phyloP scores from a whole-genome alignment of 352 stramenopile species.

The Phytophthora capsici region DNA sequence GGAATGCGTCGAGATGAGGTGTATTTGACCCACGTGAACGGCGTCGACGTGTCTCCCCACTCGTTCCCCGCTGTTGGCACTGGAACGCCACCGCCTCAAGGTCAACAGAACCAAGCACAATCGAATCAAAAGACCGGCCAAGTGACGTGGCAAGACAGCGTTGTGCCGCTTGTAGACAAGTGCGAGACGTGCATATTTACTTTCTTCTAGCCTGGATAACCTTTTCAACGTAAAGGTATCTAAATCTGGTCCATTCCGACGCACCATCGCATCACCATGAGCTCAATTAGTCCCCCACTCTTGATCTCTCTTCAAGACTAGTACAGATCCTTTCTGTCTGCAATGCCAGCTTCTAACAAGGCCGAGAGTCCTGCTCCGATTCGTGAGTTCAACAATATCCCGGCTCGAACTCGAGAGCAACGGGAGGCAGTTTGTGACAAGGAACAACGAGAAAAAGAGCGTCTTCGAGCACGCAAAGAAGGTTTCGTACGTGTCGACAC shows the following conservation, averaged over 20 bases:
- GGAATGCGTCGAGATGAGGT: constrained; percentile 78
- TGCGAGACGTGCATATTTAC: constrained; percentile 82
- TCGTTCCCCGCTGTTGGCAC: constrained; percentile 66
- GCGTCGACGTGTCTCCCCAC: constrained; percentile 75
- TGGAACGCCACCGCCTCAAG: constrained; percentile 7
- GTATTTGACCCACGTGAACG: constrained; percentile 85
- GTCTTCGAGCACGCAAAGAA: constrained; percentile 70
- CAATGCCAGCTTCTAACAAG: constrained; percentile 29
- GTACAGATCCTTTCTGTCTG: too few species aligned
- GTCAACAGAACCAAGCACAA: constrained; percentile 23
- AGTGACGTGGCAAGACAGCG: constrained; percentile 78
- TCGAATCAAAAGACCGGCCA: constrained; percentile 35
- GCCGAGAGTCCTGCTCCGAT: neutral
- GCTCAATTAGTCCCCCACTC: constrained; percentile 7
- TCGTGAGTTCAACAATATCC: constrained; percentile 83
- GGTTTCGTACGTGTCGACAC: constrained; percentile 75
- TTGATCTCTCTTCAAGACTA: constrained; percentile 5
- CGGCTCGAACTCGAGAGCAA: constrained; percentile 67
- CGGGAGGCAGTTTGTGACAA: constrained; percentile 78
- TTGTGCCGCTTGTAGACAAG: constrained; percentile 77
- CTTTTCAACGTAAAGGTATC: constrained; percentile 8
- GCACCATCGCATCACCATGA: constrained; percentile 3
- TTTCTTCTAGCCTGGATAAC: constrained; percentile 54
- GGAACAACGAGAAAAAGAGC: constrained; percentile 80
- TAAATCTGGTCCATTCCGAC: constrained; percentile 13